A percentile compares a stretch with the other conserved stretches of the same genome.
These are phyloP conservation scores for Agrocybe pediades DNA, from an alignment of 768 basidiomycete genomes.

Conservation along the genomic window DNA sequence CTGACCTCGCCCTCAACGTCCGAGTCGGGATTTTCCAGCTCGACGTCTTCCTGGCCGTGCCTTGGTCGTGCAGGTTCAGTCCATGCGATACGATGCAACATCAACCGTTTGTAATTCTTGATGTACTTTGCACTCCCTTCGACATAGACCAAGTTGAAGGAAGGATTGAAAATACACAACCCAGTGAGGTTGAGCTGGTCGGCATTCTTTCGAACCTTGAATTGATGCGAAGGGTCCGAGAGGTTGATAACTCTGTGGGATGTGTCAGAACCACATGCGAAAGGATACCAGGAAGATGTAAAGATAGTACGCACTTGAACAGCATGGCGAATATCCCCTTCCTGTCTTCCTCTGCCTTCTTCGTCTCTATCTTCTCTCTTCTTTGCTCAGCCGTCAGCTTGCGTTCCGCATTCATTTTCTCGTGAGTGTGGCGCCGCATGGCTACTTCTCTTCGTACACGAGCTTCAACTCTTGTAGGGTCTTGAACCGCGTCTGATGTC, in stretches of 20 bases:
- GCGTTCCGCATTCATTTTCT: constrained; percentile 91
- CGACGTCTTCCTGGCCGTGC: constrained; percentile 65
- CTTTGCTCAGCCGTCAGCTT: constrained; percentile 92
- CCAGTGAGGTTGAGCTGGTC: constrained; percentile 89
- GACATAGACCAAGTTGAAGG: constrained; percentile 89
- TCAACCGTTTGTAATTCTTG: constrained; percentile 83
- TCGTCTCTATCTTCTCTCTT: constrained; percentile 81
- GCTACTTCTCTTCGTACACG: constrained; percentile 93
- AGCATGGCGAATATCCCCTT: constrained; percentile 81
- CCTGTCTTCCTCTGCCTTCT: constrained; percentile 87
- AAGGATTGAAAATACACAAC: constrained; percentile 86
- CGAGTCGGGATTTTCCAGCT: constrained; percentile 54
- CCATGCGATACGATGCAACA: constrained; percentile 90
- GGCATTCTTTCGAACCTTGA: constrained; percentile 97
- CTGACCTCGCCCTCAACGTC: constrained; percentile 23
- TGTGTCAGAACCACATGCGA: background rate
- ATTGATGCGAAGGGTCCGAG: constrained; percentile 90
- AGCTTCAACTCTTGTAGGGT: constrained; percentile 96
- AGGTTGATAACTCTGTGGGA: constrained; percentile 75
- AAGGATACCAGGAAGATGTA: background rate
- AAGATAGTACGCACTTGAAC: constrained; percentile 73
- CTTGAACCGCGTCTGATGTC: constrained; percentile 94
- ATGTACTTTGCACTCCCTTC: constrained; percentile 89
- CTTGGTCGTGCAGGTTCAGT: constrained; percentile 86
- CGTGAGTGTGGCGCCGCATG: constrained; percentile 84